phyloP scores from a whole-genome alignment of 352 stramenopile genomes.

The Globisporangium solare region DNA sequence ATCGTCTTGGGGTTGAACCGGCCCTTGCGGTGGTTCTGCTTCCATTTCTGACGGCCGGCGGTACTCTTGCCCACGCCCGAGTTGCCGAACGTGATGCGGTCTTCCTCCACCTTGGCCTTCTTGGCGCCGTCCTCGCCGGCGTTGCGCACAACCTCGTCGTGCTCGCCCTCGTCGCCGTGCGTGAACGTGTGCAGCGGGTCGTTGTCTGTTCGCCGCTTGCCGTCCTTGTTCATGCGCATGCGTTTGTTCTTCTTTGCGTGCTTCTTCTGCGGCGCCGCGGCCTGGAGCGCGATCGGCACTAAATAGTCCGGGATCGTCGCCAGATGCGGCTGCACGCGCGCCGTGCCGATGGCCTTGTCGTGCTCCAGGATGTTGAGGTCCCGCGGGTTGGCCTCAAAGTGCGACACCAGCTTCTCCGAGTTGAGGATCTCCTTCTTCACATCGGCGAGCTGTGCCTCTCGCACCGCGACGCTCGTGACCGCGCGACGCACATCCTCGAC shows the following conservation, averaged over 20 bases:
- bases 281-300: constrained; percentile 93
- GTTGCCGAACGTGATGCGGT: constrained; percentile 88
- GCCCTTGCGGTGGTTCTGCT: constrained; percentile 83
- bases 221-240: constrained; percentile 45
- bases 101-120: constrained; percentile 58
- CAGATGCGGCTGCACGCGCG: constrained; percentile 93
- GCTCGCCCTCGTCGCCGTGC: constrained; percentile 53
- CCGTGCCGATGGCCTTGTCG: constrained; percentile 93
- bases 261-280: constrained; percentile 65
- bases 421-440: constrained; percentile 99
- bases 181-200: constrained; percentile 96
- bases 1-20: constrained; percentile 92
- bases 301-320: constrained; percentile 96
- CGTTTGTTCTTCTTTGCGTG: constrained; percentile 82
- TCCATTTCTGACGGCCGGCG: constrained; percentile 94
- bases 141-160: constrained; percentile 13
- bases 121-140: constrained; percentile 29
- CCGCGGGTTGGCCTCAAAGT: constrained; percentile 97
- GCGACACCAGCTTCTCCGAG: constrained; percentile 92
- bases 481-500: constrained; percentile 94
- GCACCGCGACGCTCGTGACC: constrained; percentile 93
- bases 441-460: constrained; percentile 93
- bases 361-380: constrained; percentile 95
- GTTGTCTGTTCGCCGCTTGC: constrained; percentile 90
- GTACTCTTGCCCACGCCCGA: constrained; percentile 91